These are phyloP conservation scores for Kondoa subrosea DNA, from an alignment of 768 basidiomycete genomes.

Conservation along the genomic window DNA sequence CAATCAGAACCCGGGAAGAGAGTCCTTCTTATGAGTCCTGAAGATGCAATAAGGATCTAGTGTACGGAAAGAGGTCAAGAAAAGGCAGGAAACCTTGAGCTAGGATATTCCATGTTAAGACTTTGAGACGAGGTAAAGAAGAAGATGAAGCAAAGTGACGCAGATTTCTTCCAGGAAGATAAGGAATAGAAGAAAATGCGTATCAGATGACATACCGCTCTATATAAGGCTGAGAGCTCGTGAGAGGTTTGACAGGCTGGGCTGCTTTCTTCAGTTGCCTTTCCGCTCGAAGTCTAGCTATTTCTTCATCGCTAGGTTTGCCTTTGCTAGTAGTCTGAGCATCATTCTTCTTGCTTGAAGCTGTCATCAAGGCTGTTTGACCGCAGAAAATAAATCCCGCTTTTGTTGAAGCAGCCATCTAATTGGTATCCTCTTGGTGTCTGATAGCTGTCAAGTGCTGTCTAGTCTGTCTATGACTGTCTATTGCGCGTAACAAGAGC, in stretches of 20 bases:
- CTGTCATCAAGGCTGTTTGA: background rate
- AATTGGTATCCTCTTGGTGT: no score
- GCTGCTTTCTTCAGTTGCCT: background rate
- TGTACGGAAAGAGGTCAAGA: background rate
- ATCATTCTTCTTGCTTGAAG: background rate
- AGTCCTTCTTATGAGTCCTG: conserved; percentile 14
- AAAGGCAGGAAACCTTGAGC: conserved; percentile 6
- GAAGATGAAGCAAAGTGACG: background rate
- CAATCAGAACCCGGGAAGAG: conserved; percentile 18
- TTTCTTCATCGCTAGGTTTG: background rate
- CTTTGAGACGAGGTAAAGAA: background rate
- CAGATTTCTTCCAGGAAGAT: background rate
- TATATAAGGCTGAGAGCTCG: background rate
- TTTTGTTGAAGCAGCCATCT: no score
- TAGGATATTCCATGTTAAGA: background rate
- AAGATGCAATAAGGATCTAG: background rate
- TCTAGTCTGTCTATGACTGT: background rate
- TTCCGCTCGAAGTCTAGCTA: background rate
- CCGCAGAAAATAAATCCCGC: no score
- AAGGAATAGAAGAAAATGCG: background rate
- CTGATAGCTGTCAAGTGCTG: no score
- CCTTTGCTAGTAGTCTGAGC: background rate
- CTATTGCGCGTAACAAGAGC: background rate
- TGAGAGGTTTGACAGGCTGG: background rate
- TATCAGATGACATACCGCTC: background rate